Evolutionary conservation across 352 stramenopile species (phyloP).

Genomic region (Phytopythium delawarense): DNA sequence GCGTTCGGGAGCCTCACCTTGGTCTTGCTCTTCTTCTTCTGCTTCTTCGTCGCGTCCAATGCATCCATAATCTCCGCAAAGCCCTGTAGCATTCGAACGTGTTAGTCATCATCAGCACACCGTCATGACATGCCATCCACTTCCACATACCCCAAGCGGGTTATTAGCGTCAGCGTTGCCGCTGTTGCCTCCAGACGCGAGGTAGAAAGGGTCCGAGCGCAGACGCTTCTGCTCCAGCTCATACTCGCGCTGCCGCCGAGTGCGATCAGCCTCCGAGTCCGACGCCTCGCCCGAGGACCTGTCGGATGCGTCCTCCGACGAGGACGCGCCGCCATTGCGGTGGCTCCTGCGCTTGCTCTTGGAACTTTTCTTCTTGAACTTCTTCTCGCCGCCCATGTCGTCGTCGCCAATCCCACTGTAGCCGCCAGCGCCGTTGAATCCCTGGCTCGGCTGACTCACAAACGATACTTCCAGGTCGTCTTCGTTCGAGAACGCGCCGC

Average conservation of each 20-base stretch:
- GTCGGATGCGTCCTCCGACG: conserved; percentile 28
- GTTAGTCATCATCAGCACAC: conserved; percentile 4
- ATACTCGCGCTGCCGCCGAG: conserved; percentile 36
- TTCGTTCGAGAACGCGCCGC: conserved; percentile 46
- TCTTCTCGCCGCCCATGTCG: conserved; percentile 33
- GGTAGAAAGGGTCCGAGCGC: conserved; percentile 79
- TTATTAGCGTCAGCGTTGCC: conserved; percentile 26
- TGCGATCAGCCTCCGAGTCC: conserved; percentile 37
- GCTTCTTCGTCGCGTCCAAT: conserved; percentile 50
- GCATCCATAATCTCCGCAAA: conserved; percentile 84
- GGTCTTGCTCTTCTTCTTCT: conserved; percentile 65
- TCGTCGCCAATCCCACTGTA: conserved; percentile 30
- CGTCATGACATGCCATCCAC: not conserved
- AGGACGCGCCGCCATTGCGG: conserved; percentile 11
- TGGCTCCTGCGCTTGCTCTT: conserved; percentile 4
- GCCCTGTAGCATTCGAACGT: conserved; percentile 21
- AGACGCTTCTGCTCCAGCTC: conserved; percentile 56
- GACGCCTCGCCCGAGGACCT: conserved; percentile 21
- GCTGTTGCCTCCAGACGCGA: conserved; percentile 43
- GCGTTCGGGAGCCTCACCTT: conserved; percentile 28
- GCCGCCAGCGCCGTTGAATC: conserved; percentile 15
- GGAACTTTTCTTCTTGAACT: conserved; percentile 30
- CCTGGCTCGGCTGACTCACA: conserved; percentile 43
- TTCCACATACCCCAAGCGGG: conserved; percentile 14
- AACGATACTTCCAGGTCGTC: conserved; percentile 84